Evolutionary conservation across 73 alveolate genomes (phyloP).

Genomic region (Paramecium tetraurelia): DNA sequence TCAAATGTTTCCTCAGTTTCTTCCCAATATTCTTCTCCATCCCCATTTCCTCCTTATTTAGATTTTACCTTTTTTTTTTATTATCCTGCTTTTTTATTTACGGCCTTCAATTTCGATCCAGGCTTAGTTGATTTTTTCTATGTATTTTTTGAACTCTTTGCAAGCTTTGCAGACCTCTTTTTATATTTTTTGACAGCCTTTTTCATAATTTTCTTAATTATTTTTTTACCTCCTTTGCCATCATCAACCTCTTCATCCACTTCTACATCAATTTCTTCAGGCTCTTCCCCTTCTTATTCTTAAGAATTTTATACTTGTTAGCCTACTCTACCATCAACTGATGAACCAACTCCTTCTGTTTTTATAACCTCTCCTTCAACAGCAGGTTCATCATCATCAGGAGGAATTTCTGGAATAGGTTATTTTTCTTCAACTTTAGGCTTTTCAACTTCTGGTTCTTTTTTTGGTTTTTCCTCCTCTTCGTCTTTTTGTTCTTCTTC

Average conservation of each 20-base stretch:
- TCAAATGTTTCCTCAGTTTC: slow-evolving; percentile 7
- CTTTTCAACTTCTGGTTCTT: not conserved
- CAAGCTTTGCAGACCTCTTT: not conserved
- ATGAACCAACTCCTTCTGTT: not conserved
- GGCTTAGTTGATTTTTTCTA: not conserved
- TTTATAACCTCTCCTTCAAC: not conserved
- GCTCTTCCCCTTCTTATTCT: not conserved
- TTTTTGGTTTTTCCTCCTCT: not conserved
- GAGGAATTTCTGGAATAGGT: not conserved
- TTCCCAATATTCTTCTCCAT: slow-evolving; percentile 32
- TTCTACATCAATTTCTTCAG: not conserved
- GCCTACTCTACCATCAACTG: not conserved
- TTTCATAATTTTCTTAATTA: not conserved
- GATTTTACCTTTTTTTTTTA: not conserved
- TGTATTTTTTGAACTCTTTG: not conserved
- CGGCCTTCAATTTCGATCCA: not conserved
- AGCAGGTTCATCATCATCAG: not conserved
- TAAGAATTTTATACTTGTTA: not conserved
- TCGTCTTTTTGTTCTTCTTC: not conserved
- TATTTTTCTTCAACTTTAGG: not conserved
- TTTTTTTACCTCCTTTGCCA: not conserved
- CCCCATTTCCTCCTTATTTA: not conserved
- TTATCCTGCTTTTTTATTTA: not conserved
- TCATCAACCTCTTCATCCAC: not conserved
- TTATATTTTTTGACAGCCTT: not conserved